phyloP scores from a whole-genome alignment of 148 eudicot species.

The Linanthus parryae region DNA sequence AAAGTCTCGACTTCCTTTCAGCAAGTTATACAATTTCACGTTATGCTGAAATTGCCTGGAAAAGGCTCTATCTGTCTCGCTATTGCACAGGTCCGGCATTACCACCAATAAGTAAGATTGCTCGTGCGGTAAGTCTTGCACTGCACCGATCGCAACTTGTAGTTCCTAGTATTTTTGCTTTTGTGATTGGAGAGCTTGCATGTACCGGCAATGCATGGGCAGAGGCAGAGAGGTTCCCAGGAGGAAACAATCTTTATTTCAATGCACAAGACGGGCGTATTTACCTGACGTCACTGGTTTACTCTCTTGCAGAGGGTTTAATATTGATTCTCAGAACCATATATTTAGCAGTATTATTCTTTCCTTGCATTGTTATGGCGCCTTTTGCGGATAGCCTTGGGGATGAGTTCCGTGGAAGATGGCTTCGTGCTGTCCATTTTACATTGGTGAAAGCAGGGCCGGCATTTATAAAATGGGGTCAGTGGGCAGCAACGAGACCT shows the following conservation, averaged over 20 bases:
- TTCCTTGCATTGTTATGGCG: conserved; percentile 81
- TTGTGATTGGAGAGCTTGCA: conserved; percentile 50
- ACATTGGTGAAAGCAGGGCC: conserved; percentile 87
- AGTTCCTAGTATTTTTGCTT: conserved; percentile 62
- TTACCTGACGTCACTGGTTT: conserved; percentile 39
- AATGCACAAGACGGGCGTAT: conserved; percentile 60
- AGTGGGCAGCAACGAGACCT: conserved; percentile 93
- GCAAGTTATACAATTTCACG: conserved; percentile 28
- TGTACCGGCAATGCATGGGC: conserved; percentile 33
- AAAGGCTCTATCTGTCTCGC: conserved; percentile 36
- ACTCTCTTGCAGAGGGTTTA: conserved; percentile 45
- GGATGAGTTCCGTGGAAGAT: conserved; percentile 51
- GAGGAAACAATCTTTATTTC: conserved; percentile 36
- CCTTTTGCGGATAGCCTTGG: conserved; percentile 69
- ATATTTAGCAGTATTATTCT: conserved; percentile 55
- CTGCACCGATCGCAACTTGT: conserved; percentile 57
- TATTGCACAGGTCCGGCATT: conserved; percentile 33
- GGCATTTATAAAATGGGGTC: conserved; percentile 94
- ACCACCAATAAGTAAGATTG: conserved; percentile 46
- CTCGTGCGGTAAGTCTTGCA: conserved; percentile 63
- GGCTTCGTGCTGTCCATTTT: conserved; percentile 51
- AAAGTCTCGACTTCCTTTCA: conserved; percentile 22
- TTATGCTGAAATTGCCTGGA: conserved; percentile 62
- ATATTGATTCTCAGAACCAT: conserved; percentile 50
- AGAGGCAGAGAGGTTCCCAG: conserved; percentile 47